Conservation (phyloP, 2,329 filamentous ascomycete genomes). For the Zalaria sp. region DNA sequence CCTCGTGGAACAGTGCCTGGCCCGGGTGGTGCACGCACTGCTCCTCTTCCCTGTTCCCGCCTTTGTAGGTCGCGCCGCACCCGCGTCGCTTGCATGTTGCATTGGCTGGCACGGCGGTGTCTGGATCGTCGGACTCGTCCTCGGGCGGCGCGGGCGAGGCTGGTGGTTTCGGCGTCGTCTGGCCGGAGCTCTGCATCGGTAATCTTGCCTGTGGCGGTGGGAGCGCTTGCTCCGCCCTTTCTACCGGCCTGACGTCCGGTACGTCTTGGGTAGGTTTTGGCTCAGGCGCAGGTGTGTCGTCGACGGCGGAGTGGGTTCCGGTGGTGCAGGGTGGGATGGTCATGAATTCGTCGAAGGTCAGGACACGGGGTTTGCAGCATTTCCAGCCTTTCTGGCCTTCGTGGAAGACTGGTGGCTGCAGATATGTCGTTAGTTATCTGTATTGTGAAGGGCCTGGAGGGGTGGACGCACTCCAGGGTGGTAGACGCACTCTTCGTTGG, state of each 20-base stretch:
- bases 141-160: constrained; percentile 45
- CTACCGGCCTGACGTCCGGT: not conserved
- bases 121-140: constrained; percentile 78
- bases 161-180: constrained; percentile 5
- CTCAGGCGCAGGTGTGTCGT: constrained; percentile 42
- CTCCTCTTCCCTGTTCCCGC: constrained; percentile 52
- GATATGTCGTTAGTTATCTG: constrained; percentile 1
- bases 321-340: constrained; percentile 81
- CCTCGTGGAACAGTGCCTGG: constrained; percentile 88
- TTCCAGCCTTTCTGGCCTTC: constrained; percentile 99
- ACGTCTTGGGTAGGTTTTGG: constrained; percentile 8
- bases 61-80: constrained; percentile 55
- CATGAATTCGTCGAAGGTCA: constrained; percentile 98
- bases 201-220: constrained; percentile 9
- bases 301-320: constrained; percentile 82
- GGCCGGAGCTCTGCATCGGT: constrained; percentile 5
- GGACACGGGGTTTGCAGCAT: constrained; percentile 92
- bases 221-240: constrained; percentile 1
- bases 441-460: not conserved
- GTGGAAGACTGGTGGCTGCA: constrained; percentile 62
- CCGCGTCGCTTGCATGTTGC: constrained; percentile 64
- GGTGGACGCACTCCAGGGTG: constrained; percentile 50
- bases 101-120: constrained; percentile 56
- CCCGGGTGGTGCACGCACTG: constrained; percentile 82
- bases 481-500: constrained; percentile 74